A percentile compares a stretch with the other conserved stretches of the same genome.
Conservation (phyloP, 176 grass and related monocot genomes). For the Panicum miliaceum region DNA sequence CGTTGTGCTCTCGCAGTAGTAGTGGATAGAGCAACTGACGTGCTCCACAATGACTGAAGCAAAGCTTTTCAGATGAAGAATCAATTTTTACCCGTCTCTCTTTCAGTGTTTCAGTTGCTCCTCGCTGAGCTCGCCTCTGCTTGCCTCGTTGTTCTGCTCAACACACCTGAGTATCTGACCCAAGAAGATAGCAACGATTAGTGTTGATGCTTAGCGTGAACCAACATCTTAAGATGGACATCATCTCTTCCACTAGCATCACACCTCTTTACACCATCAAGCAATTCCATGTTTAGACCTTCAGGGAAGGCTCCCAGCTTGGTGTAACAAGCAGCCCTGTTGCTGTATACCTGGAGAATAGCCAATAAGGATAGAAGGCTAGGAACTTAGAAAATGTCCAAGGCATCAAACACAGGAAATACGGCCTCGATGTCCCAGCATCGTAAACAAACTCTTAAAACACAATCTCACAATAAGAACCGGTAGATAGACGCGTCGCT, state of each 20-base stretch:
- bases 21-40: neutral
- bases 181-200: neutral
- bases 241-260: neutral
- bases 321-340: slow-evolving; percentile 99
- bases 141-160: slow-evolving; percentile 78
- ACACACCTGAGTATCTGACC: slow-evolving; percentile 76
- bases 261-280: slow-evolving; percentile 68
- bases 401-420: neutral
- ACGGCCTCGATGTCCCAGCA: too few species aligned
- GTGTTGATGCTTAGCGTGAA: neutral
- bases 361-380: neutral
- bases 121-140: slow-evolving; percentile 75
- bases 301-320: slow-evolving; percentile 88
- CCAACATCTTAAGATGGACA: neutral
- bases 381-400: slow-evolving; percentile 27
- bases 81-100: slow-evolving; percentile 72
- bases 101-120: slow-evolving; percentile 86
- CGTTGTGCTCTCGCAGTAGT: neutral
- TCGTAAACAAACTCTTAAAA: too few species aligned
- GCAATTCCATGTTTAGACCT: slow-evolving; percentile 85
- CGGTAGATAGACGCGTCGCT: too few species aligned
- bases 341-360: slow-evolving; percentile 86
- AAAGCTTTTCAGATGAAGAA: neutral
- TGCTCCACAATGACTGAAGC: neutral
- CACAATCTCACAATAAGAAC: too few species aligned